Evolutionary conservation across 768 basidiomycete species (phyloP).

Genomic region (Phanerochaete carnosa): DNA sequence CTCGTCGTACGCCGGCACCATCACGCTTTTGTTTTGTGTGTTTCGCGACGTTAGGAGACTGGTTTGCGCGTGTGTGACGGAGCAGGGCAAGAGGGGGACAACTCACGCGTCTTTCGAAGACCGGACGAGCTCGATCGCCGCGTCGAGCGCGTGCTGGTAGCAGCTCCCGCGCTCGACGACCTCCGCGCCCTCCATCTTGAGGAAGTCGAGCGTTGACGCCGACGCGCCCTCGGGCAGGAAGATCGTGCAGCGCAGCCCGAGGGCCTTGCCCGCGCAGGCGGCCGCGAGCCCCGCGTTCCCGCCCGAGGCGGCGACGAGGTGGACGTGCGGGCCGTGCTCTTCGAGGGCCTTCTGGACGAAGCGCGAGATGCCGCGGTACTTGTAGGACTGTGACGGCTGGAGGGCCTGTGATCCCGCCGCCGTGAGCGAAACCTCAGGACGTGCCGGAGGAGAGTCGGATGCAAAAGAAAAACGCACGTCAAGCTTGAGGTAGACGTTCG

Average conservation of each 20-base stretch:
- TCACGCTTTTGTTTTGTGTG: no score
- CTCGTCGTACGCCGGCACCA: constrained; percentile 73
- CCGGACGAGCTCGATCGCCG: constrained; percentile 45
- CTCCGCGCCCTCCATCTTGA: constrained; percentile 52
- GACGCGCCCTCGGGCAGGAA: constrained; percentile 58
- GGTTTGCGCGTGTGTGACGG: background rate
- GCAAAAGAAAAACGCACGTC: constrained; percentile 57
- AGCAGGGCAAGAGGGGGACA: background rate
- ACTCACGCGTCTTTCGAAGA: constrained; percentile 53
- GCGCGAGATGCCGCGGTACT: constrained; percentile 67
- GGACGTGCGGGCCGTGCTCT: constrained; percentile 49
- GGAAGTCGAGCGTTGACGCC: constrained; percentile 43
- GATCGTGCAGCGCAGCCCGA: constrained; percentile 61
- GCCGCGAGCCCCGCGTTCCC: constrained; percentile 82
- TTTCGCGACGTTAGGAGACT: no score
- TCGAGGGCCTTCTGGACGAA: constrained; percentile 52
- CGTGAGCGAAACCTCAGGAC: background rate
- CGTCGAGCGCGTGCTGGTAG: constrained; percentile 55
- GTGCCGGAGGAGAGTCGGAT: background rate
- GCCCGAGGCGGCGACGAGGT: constrained; percentile 68
- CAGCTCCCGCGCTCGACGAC: constrained; percentile 54
- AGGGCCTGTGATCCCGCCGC: constrained; percentile 39
- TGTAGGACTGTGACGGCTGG: constrained; percentile 75
- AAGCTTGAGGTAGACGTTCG: constrained; percentile 65
- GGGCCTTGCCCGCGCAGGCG: constrained; percentile 54